These are phyloP conservation scores for Quercus lobata DNA, from an alignment of 331 rosid species.

Conservation along the genomic window DNA sequence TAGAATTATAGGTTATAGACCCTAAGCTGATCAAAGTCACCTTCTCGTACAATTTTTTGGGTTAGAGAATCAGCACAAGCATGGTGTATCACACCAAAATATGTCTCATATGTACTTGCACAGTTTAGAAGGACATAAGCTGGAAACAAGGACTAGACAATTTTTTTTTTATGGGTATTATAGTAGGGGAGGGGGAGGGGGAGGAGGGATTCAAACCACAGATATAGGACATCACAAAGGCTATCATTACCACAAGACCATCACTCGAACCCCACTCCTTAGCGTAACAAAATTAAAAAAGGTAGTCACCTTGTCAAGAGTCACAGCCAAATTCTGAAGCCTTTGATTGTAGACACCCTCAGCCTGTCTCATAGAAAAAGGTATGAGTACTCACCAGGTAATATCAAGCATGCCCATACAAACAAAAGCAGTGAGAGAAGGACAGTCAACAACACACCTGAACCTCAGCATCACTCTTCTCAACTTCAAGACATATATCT, in stretches of 20 bases:
- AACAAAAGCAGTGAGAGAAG: slow-evolving; percentile 1
- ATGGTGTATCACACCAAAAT: background rate
- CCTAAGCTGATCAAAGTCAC: slow-evolving; percentile 14
- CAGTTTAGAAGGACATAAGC: background rate
- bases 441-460: slow-evolving; percentile 50
- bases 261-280: background rate
- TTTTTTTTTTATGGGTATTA: too few species aligned
- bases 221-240: too few species aligned
- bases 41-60: slow-evolving; percentile 9
- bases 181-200: too few species aligned
- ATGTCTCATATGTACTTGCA: background rate
- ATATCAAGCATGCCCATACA: background rate
- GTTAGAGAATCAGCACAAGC: background rate
- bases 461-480: slow-evolving; percentile 97
- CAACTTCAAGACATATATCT: slow-evolving; percentile 89
- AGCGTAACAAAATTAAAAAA: background rate
- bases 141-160: background rate
- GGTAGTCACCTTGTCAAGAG: slow-evolving; percentile 88
- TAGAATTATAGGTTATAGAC: background rate
- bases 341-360: slow-evolving; percentile 99
- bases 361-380: slow-evolving; percentile 55
- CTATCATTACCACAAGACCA: too few species aligned
- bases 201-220: too few species aligned
- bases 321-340: slow-evolving; percentile 98
- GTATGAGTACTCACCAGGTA: slow-evolving; percentile 5